phyloP scores from a whole-genome alignment of 2,329 filamentous ascomycete species.

The Stachybotrys chlorohalonatus region DNA sequence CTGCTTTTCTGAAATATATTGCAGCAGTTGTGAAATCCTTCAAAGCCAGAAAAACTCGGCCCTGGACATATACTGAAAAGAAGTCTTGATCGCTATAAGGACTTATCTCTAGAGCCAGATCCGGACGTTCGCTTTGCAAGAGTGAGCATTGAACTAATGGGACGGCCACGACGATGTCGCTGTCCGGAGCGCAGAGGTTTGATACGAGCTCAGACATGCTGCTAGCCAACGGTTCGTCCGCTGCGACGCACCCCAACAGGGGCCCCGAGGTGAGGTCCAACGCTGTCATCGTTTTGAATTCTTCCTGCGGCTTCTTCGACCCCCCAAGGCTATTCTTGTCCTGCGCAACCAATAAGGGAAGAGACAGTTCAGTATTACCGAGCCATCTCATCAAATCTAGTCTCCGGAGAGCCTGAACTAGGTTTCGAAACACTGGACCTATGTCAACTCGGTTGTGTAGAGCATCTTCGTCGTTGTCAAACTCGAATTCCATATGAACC shows the following conservation, averaged over 20 bases:
- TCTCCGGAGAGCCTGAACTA: slow-evolving; percentile 63
- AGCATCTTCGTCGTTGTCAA: slow-evolving; percentile 63
- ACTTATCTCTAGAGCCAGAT: slow-evolving; percentile 48
- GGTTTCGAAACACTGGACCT: slow-evolving; percentile 56
- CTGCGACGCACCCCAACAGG: slow-evolving; percentile 52
- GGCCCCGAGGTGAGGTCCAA: slow-evolving; percentile 53
- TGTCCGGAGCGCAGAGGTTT: slow-evolving; percentile 55
- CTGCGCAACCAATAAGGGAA: slow-evolving; percentile 31
- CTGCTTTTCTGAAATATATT: slow-evolving; percentile 70
- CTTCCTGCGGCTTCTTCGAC: slow-evolving; percentile 33
- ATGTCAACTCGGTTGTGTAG: slow-evolving; percentile 54
- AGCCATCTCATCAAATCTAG: slow-evolving; percentile 69
- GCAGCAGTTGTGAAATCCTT: slow-evolving; percentile 68
- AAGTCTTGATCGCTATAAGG: slow-evolving; percentile 47
- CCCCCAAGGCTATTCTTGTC: slow-evolving; percentile 21
- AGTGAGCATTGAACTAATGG: slow-evolving; percentile 54
- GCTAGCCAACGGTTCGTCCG: slow-evolving; percentile 42
- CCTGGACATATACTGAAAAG: slow-evolving; percentile 75
- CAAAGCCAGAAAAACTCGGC: slow-evolving; percentile 64
- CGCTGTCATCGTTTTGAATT: slow-evolving; percentile 43
- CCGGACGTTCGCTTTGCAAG: slow-evolving; percentile 48
- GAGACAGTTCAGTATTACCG: slow-evolving; percentile 45
- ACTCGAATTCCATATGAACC: slow-evolving; percentile 77
- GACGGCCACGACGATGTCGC: slow-evolving; percentile 55
- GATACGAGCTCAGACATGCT: slow-evolving; percentile 59